Conservation (phyloP, 805 yeast genomes). For the Cyberlindnera bimundalis region DNA sequence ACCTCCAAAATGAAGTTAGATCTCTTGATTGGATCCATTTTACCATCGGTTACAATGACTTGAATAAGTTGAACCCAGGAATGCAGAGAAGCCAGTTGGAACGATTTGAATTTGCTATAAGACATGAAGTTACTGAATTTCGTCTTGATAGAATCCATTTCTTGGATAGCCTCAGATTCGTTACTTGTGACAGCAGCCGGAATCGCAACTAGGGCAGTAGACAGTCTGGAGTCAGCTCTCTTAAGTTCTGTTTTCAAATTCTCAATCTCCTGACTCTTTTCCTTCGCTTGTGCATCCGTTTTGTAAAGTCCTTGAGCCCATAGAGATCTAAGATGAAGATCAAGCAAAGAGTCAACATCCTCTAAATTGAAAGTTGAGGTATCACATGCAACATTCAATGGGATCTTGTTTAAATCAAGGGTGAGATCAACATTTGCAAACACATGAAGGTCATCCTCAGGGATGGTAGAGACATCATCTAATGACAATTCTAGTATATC, state of each 20-base stretch:
- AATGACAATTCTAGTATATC: slow-evolving; percentile 64
- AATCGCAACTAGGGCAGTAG: slow-evolving; percentile 13
- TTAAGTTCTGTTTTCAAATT: slow-evolving; percentile 18
- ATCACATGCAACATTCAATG: slow-evolving; percentile 25
- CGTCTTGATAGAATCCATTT: slow-evolving; percentile 26
- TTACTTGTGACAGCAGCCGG: slow-evolving; percentile 24
- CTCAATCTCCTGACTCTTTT: slow-evolving; percentile 17
- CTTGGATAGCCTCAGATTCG: slow-evolving; percentile 23
- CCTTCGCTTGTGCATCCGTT: slow-evolving; percentile 19
- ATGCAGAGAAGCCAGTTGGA: slow-evolving; percentile 62
- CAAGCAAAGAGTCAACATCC: slow-evolving; percentile 36
- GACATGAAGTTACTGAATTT: slow-evolving; percentile 45
- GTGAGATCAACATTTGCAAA: slow-evolving; percentile 34
- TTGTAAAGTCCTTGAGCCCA: slow-evolving; percentile 22
- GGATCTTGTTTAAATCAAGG: slow-evolving; percentile 40
- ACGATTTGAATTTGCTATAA: slow-evolving; percentile 43
- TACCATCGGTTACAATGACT: slow-evolving; percentile 62
- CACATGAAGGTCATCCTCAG: slow-evolving; percentile 11
- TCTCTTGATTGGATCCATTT: slow-evolving; percentile 41
- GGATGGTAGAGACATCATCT: slow-evolving; percentile 37
- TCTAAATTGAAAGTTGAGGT: slow-evolving; percentile 41
- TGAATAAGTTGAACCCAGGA: slow-evolving; percentile 84
- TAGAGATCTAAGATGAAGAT: slow-evolving; percentile 26
- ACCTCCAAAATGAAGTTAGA: slow-evolving; percentile 69
- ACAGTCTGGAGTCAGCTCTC: slow-evolving; percentile 11